These are phyloP conservation scores for Niveomyces coronatus DNA, from an alignment of 2,329 filamentous ascomycete species.

Conservation along the genomic window DNA sequence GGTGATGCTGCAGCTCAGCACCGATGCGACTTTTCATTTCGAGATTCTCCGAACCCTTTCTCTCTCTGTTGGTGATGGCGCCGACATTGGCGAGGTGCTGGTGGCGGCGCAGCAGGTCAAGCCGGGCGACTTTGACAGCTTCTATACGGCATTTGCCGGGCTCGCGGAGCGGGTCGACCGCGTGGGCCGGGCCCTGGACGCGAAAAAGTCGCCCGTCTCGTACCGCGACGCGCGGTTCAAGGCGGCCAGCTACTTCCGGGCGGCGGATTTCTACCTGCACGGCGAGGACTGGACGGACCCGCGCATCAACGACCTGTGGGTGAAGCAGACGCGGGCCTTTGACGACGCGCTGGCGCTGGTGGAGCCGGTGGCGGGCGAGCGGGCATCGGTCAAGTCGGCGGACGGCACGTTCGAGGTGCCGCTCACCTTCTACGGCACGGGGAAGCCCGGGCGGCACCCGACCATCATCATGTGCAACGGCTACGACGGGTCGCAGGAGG, in stretches of 20 bases:
- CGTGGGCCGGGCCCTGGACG: constrained; percentile 13
- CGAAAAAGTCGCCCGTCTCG: constrained; percentile 15
- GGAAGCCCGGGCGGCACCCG: constrained; percentile 16
- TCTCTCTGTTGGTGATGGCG: constrained; percentile 15
- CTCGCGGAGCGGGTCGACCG: constrained; percentile 14
- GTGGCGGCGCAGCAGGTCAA: constrained; percentile 17
- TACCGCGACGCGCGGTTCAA: constrained; percentile 22
- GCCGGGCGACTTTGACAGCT: constrained; percentile 16
- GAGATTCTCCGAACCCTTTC: constrained; percentile 16
- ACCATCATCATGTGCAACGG: constrained; percentile 30
- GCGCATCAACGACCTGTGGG: constrained; percentile 27
- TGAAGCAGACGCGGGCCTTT: constrained; percentile 24
- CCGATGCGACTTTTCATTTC: constrained; percentile 16
- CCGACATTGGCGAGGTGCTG: constrained; percentile 23
- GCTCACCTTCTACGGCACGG: constrained; percentile 23
- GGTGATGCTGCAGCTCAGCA: constrained; percentile 14
- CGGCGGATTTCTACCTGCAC: constrained; percentile 31
- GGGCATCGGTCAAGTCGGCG: constrained; percentile 20
- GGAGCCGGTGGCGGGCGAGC: constrained; percentile 23
- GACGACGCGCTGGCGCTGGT: constrained; percentile 26
- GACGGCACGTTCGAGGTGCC: constrained; percentile 22
- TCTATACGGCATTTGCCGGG: constrained; percentile 13
- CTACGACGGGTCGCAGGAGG: constrained; percentile 32
- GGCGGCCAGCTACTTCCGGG: constrained; percentile 30
- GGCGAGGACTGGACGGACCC: constrained; percentile 29